phyloP scores from a whole-genome alignment of 768 basidiomycete genomes.

The Ephemerocybe angulata region DNA sequence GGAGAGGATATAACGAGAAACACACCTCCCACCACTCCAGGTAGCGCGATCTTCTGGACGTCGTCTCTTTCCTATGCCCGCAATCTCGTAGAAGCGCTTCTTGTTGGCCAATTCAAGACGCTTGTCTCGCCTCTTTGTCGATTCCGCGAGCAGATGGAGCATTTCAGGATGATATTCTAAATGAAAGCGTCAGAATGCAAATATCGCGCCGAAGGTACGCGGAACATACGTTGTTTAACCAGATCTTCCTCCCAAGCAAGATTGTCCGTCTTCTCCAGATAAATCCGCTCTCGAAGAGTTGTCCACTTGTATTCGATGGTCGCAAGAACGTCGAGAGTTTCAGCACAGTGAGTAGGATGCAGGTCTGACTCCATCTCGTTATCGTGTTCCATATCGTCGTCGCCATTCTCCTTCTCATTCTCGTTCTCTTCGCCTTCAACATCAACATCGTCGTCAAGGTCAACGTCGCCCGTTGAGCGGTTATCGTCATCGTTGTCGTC shows the following conservation, averaged over 20 bases:
- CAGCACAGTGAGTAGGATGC: constrained; percentile 77
- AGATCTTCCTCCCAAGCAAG: constrained; percentile 85
- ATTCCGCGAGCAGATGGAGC: constrained; percentile 72
- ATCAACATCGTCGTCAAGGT: constrained; percentile 21
- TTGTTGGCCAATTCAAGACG: constrained; percentile 77
- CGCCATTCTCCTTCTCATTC: constrained; percentile 33
- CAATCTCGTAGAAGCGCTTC: constrained; percentile 66
- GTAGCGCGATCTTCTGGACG: constrained; percentile 69
- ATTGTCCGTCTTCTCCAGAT: constrained; percentile 92
- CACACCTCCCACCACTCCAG: constrained; percentile 96
- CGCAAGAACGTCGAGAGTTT: constrained; percentile 84
- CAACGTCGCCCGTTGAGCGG: constrained; percentile 27
- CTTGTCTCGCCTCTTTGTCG: constrained; percentile 75
- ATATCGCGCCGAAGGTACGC: not conserved
- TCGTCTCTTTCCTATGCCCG: constrained; percentile 56
- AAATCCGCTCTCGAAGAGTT: constrained; percentile 76
- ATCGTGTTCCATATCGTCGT: constrained; percentile 30
- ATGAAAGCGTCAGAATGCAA: constrained; percentile 1
- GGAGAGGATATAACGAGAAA: constrained; percentile 2
- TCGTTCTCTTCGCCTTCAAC: constrained; percentile 32
- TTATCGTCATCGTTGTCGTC: constrained; percentile 17
- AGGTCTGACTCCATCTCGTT: constrained; percentile 45
- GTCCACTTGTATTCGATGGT: constrained; percentile 94
- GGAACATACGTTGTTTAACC: constrained; percentile 63
- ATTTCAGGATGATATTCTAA: constrained; percentile 85